Conservation (phyloP, 1,139 yeast genomes). For the Candida sanyaensis region DNA sequence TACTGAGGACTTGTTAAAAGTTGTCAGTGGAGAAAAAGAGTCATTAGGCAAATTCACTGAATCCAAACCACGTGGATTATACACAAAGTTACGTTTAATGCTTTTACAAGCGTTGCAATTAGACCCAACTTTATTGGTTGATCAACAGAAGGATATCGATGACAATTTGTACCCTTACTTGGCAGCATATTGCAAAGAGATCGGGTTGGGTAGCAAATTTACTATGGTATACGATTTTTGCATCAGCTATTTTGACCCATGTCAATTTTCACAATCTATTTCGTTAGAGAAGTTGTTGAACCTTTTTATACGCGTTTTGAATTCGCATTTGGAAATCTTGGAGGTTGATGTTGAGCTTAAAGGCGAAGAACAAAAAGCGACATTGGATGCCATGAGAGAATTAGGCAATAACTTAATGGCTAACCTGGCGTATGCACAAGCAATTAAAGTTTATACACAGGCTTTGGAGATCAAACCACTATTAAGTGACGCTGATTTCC, state of each 20-base stretch:
- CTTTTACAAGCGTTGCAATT: background rate
- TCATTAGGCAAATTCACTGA: background rate
- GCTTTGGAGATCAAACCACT: slow-evolving; percentile 29
- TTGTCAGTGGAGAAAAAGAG: background rate
- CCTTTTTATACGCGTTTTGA: slow-evolving; percentile 3
- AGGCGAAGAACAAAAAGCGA: background rate
- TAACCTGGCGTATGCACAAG: slow-evolving; percentile 41
- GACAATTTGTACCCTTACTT: slow-evolving; percentile 14
- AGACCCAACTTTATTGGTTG: background rate
- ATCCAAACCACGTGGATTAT: background rate
- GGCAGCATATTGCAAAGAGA: background rate
- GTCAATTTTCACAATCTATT: background rate
- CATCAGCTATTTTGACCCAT: background rate
- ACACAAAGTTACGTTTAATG: background rate
- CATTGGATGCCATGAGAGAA: slow-evolving; percentile 32
- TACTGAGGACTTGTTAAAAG: background rate
- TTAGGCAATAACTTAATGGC: slow-evolving; percentile 46
- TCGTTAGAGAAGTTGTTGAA: slow-evolving; percentile 1
- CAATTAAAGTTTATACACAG: slow-evolving; percentile 41
- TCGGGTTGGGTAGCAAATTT: background rate
- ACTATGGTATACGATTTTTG: background rate
- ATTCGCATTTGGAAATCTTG: slow-evolving; percentile 3
- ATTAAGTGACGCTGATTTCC: slow-evolving; percentile 20
- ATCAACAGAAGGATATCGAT: background rate
- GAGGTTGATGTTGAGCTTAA: background rate